These are phyloP conservation scores for Diplodia seriata DNA, from an alignment of 2,329 filamentous ascomycete genomes.

Conservation along the genomic window DNA sequence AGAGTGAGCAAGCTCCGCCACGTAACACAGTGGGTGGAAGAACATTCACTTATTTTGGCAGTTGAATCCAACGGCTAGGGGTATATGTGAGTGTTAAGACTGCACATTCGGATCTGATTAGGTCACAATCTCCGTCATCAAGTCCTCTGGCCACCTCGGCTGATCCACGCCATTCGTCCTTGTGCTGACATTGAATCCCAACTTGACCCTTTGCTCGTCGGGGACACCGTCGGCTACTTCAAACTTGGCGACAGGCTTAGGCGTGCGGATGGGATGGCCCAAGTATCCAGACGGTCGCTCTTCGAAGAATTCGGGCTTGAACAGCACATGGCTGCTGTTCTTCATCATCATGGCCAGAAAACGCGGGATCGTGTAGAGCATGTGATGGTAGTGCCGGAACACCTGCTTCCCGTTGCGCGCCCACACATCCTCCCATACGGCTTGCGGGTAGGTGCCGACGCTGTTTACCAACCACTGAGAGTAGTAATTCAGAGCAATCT, in stretches of 20 bases:
- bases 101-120: slow-evolving; percentile 14
- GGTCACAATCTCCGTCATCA: slow-evolving; percentile 49
- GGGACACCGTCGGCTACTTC: slow-evolving; percentile 33
- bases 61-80: too few relatives aligned
- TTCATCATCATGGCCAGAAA: not conserved
- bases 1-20: too few relatives aligned
- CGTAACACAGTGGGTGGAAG: too few relatives aligned
- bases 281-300: not conserved
- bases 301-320: slow-evolving; percentile 14
- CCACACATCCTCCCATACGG: not conserved
- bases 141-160: slow-evolving; percentile 56
- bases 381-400: slow-evolving; percentile 16
- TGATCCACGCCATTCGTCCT: slow-evolving; percentile 59
- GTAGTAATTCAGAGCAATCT: slow-evolving; percentile 14
- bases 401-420: slow-evolving; percentile 1
- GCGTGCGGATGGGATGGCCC: not conserved
- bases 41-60: too few relatives aligned
- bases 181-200: slow-evolving; percentile 58
- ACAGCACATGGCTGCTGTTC: not conserved
- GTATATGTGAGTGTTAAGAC: too few relatives aligned
- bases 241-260: not conserved
- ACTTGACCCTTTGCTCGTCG: slow-evolving; percentile 45
- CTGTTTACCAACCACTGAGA: slow-evolving; percentile 13
- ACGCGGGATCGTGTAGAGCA: not conserved
- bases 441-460: slow-evolving; percentile 2